phyloP scores from a whole-genome alignment of 345 rosid genomes.

The Odontarrhena argentea region DNA sequence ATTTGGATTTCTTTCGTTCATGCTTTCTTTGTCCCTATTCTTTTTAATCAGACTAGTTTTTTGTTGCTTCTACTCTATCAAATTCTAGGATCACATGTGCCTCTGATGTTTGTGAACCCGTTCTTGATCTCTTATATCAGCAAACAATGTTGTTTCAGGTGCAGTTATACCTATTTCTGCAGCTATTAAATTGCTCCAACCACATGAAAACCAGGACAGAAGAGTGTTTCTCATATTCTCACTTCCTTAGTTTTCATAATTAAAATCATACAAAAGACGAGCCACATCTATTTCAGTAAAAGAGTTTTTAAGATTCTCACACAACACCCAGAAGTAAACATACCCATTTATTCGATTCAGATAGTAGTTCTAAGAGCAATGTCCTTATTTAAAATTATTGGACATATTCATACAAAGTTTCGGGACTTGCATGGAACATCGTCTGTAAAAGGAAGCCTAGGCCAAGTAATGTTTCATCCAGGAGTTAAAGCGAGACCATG shows the following conservation, averaged over 20 bases:
- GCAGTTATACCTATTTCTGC: too few species aligned
- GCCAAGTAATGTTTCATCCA: conserved; percentile 78
- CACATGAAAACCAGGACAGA: too few species aligned
- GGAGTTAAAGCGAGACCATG: conserved; percentile 84
- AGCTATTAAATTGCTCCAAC: too few species aligned
- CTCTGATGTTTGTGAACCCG: too few species aligned
- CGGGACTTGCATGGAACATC: not conserved
- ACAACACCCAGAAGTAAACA: conserved; percentile 1
- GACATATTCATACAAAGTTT: conserved; percentile 4
- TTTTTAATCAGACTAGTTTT: too few species aligned
- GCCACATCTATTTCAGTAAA: not conserved
- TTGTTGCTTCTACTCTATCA: too few species aligned
- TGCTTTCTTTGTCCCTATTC: too few species aligned
- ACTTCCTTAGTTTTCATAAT: not conserved
- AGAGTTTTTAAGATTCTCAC: conserved; percentile 4
- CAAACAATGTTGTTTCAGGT: too few species aligned
- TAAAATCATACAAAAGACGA: conserved; percentile 2
- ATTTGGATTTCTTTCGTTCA: too few species aligned
- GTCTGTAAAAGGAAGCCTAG: not conserved
- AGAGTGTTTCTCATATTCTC: too few species aligned
- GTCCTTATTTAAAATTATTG: conserved; percentile 20
- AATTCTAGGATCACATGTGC: too few species aligned
- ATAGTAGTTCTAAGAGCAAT: conserved; percentile 5
- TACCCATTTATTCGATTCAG: conserved; percentile 16
- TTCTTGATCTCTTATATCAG: too few species aligned